phyloP scores from a whole-genome alignment of 768 basidiomycete species.

The Harrya chromipes region DNA sequence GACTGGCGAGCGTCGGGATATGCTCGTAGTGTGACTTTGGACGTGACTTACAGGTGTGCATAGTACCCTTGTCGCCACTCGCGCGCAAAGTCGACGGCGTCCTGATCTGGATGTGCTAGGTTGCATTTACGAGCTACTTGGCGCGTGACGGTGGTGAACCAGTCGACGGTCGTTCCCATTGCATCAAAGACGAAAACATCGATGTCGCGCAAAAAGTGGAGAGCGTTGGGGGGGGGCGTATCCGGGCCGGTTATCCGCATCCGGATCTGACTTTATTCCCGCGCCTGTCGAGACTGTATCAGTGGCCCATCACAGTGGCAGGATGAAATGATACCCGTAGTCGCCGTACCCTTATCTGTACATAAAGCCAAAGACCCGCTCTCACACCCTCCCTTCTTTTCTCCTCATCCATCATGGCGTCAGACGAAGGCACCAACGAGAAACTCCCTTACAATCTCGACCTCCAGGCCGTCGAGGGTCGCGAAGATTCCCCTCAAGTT shows the following conservation, averaged over 20 bases:
- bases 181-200: constrained; percentile 48
- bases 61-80: constrained; percentile 57
- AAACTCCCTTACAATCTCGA: constrained; percentile 1
- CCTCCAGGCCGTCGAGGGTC: constrained; percentile 9
- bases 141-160: constrained; percentile 25
- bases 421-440: neutral
- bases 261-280: too few relatives aligned
- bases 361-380: too few relatives aligned
- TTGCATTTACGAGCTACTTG: constrained; percentile 14
- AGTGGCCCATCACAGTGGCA: too few relatives aligned
- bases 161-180: constrained; percentile 52
- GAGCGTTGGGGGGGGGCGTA: too few relatives aligned
- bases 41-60: constrained; percentile 17
- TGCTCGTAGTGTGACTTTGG: neutral
- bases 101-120: constrained; percentile 19
- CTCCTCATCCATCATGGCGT: constrained; percentile 8
- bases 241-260: too few relatives aligned
- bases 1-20: constrained; percentile 26
- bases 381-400: neutral
- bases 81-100: constrained; percentile 41
- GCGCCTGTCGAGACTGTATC: too few relatives aligned
- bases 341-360: too few relatives aligned
- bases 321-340: too few relatives aligned
- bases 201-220: constrained; percentile 21
- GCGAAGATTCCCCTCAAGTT: neutral